These are phyloP conservation scores for Neurospora discreta DNA, from an alignment of 495 filamentous ascomycete species.

Conservation along the genomic window DNA sequence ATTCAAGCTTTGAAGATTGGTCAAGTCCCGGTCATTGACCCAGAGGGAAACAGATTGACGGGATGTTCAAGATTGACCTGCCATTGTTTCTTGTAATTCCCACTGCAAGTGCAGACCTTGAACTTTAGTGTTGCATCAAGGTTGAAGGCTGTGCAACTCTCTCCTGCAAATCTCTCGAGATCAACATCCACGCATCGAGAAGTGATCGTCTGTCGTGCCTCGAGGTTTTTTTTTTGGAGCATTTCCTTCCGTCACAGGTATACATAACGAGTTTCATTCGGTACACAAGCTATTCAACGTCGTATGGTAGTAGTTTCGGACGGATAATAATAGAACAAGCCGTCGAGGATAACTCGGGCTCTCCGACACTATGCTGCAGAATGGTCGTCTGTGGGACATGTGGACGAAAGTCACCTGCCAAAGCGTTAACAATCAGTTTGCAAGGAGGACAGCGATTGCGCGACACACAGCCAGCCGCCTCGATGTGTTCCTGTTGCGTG, in stretches of 20 bases:
- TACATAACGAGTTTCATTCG: background rate
- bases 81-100: background rate
- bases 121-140: background rate
- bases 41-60: background rate
- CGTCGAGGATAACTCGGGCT: background rate
- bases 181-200: background rate
- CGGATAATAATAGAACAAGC: background rate
- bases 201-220: background rate
- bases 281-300: background rate
- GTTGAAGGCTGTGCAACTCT: background rate
- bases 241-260: background rate
- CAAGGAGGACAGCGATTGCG: background rate
- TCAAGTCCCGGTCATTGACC: background rate
- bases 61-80: background rate
- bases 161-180: background rate
- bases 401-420: background rate
- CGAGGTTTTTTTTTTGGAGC: background rate
- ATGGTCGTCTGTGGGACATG: background rate
- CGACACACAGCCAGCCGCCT: background rate
- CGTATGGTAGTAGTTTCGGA: background rate
- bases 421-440: background rate
- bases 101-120: background rate
- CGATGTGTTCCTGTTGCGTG: background rate
- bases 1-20: background rate
- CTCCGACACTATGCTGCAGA: background rate